Base-by-base conservation (phyloP, 768 basidiomycete species). In the Leccinum subgranulosum region DNA sequence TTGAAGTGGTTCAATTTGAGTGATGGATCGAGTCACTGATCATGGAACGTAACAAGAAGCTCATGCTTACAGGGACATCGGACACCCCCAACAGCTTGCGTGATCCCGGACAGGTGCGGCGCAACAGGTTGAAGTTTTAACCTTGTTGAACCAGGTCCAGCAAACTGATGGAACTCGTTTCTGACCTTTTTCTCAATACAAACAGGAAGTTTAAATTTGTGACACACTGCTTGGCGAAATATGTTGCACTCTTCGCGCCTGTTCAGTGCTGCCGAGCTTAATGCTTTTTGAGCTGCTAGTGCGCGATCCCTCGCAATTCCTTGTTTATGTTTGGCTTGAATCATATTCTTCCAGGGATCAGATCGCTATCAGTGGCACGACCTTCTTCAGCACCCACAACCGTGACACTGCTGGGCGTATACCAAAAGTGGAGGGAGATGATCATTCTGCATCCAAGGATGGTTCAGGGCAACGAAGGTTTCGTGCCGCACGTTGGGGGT, bases 401-500 rank as follows among this genome's bases (percentile, higher is more conserved):
- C 6, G 8, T 31, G 23, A 25, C 54, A 34, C 25, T 39, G 49
- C 59, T 46, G 5, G 5, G 58, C 19, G 23, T 8, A 57, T 54
- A 47, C 57, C 46, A 52, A 53, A 60, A 47, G 23, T 46, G 41
- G 67, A 49, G 19, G 36, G 29, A 2, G 63, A 6, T 57, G 68
- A 68, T 67, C 68, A 29, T 51, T 49, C 39, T 39, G 19, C 29
- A 25, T 50, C 43, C 31, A 43, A 28, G 55, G 53, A 55, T 49
- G 47, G 39, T 11, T 46, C 25, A 17, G 12, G 12, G 29, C 39
- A 50, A 33, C 50, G 25, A 50, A 27, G 48, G 6, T 28, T 49
- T 29, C 23, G 9, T 49, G 51, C 64, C 67, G 29, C 67, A 54
- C 59, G 67, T 51, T 46, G 12, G 10, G 57, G 33, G 58, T 28